phyloP scores from a whole-genome alignment of 129 eudicot species.

The Escallonia herrerae region DNA sequence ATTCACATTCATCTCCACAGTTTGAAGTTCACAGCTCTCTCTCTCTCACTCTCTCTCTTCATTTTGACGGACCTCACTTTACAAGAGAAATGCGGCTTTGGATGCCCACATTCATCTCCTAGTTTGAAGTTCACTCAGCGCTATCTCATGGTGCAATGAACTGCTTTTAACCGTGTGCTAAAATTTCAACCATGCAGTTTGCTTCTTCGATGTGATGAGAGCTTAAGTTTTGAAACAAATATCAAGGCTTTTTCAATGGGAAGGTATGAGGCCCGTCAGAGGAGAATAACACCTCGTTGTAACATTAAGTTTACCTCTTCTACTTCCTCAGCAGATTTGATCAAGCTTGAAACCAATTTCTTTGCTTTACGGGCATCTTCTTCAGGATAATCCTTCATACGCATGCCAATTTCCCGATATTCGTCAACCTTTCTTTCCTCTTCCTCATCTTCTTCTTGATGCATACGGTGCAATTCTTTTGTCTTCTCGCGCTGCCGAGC shows the following conservation, averaged over 20 bases:
- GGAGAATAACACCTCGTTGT: background rate
- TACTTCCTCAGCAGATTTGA: slow-evolving; percentile 87
- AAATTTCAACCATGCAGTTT: no score
- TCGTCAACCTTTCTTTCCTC: slow-evolving; percentile 76
- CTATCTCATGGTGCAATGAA: no score
- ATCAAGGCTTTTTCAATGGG: background rate
- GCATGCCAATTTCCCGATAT: slow-evolving; percentile 62
- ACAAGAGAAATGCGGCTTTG: no score
- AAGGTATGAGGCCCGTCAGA: background rate
- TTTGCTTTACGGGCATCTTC: slow-evolving; percentile 69
- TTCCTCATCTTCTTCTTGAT: slow-evolving; percentile 80
- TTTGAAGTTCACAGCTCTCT: no score
- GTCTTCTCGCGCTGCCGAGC: slow-evolving; percentile 85
- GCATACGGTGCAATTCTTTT: slow-evolving; percentile 59
- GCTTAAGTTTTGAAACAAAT: background rate
- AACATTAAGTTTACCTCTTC: slow-evolving; percentile 59
- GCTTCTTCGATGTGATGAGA: no score
- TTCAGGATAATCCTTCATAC: slow-evolving; percentile 70
- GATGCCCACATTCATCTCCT: no score
- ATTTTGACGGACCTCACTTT: no score
- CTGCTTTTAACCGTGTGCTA: no score
- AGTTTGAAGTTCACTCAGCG: no score
- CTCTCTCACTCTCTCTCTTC: no score
- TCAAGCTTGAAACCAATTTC: slow-evolving; percentile 76
- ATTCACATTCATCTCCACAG: no score